Conservation (phyloP, 768 basidiomycete genomes). For the Leccinum boreale region DNA sequence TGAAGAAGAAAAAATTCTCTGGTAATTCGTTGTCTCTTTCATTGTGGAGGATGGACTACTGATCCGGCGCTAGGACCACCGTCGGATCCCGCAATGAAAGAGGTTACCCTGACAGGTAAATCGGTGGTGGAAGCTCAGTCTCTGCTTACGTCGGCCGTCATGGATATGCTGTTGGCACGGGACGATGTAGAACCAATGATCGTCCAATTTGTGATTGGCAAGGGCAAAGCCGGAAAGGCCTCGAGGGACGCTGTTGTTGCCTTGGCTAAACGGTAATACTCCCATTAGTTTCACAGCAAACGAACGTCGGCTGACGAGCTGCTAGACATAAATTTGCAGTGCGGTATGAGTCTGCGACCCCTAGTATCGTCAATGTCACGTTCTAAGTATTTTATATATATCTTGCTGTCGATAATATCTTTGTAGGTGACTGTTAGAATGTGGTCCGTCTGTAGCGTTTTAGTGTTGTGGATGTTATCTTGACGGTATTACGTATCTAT, state of each 20-base stretch:
- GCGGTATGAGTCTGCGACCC: not conserved
- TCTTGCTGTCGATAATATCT: slow-evolving; percentile 10
- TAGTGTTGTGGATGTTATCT: slow-evolving; percentile 5
- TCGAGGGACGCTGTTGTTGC: not conserved
- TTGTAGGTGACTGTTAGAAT: slow-evolving; percentile 12
- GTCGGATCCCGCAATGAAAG: not conserved
- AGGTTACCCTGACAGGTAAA: slow-evolving; percentile 3
- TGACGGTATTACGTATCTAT: slow-evolving; percentile 13
- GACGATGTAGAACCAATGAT: slow-evolving; percentile 19
- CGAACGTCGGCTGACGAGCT: slow-evolving; percentile 5
- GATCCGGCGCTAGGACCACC: slow-evolving; percentile 13
- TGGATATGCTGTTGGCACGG: slow-evolving; percentile 7
- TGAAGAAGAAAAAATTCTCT: slow-evolving; percentile 20
- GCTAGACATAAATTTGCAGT: slow-evolving; percentile 19
- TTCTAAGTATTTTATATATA: slow-evolving; percentile 12
- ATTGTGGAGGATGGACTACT: not conserved
- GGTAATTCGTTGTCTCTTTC: slow-evolving; percentile 2
- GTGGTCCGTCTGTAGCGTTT: slow-evolving; percentile 14
- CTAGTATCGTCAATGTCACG: slow-evolving; percentile 18
- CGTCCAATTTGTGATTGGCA: slow-evolving; percentile 1
- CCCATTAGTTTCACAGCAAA: not conserved
- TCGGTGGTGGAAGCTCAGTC: not conserved
- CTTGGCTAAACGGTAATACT: slow-evolving; percentile 17
- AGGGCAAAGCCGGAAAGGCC: no score
- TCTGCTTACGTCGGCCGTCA: slow-evolving; percentile 4